Evolutionary conservation across 257 asterid species (phyloP).

Genomic region (Echites panduratus): DNA sequence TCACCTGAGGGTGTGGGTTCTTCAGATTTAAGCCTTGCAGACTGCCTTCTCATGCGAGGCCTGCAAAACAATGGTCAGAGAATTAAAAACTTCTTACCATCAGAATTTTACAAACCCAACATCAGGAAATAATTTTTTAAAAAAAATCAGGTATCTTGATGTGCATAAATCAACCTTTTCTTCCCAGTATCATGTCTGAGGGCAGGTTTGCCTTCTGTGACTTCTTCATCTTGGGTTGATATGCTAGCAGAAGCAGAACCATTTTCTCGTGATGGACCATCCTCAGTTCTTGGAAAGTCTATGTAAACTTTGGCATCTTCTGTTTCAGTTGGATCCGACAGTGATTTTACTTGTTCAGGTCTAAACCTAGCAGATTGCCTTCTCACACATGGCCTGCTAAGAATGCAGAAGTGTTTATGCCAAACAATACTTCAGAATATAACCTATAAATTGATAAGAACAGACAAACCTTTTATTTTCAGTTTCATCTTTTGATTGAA

Average conservation of each 20-base stretch:
- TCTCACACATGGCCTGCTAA: constrained; percentile 28
- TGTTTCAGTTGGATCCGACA: constrained; percentile 18
- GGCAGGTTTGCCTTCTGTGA: constrained; percentile 15
- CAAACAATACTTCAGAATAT: background rate
- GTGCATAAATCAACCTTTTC: constrained; percentile 16
- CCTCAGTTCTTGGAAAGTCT: constrained; percentile 18
- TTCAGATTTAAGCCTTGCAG: constrained; percentile 43
- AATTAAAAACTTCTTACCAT: background rate
- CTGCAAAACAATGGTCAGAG: constrained; percentile 23
- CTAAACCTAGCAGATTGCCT: constrained; percentile 22
- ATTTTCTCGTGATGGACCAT: constrained; percentile 29
- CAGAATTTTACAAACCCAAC: background rate
- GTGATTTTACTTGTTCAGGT: constrained; percentile 13
- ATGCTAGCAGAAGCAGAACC: constrained; percentile 19
- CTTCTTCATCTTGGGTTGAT: constrained; percentile 22
- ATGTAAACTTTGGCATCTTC: constrained; percentile 15
- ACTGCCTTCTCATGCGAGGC: constrained; percentile 48
- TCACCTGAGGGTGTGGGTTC: constrained; percentile 25
- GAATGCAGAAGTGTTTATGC: background rate
- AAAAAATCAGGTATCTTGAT: background rate
- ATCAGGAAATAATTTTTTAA: background rate
- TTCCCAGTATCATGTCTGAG: constrained; percentile 15
- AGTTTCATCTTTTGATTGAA: constrained; percentile 26
- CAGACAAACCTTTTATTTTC: constrained; percentile 44
- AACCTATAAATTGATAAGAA: constrained; percentile 6